Evolutionary conservation across 106 monocot genomes (phyloP), one percentile per base, ranked within the genome.

Genomic region (Triglochin maritima): DNA sequence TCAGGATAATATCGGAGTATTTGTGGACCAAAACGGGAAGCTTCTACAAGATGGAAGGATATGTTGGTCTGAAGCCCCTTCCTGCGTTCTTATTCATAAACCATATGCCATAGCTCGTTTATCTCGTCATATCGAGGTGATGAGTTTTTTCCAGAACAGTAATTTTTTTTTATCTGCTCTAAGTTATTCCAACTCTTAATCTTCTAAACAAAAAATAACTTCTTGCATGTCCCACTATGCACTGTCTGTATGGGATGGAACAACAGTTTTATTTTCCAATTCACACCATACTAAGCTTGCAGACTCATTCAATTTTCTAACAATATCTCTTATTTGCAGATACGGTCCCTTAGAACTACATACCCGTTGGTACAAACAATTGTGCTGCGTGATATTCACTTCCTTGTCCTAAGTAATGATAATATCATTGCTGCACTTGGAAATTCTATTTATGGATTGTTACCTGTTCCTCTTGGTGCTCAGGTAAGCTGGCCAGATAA

Each of bases 21-120:
- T 98, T 79, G 92, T 98, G 71, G 98, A 98, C 64, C 98, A 98
- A 86, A 98, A 92, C 77, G 98, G 98, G 17, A 98, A 98, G 69
- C 85, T 98, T 74, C 57, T 89, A 66, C 98, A 98, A 77, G 98
- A 98, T 79, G 98, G 86, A 44, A 84, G 81, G 65, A 86, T 98
- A 68, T 86, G 88, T 66, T 98, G 98, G 98, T 88, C 88, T 46
- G 90, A 98, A 74, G 78, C 84, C 16, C 98, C 98, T 66, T 56
- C 74, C 68, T 84, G 82, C 54, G 80, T 98, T 68, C 74, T 84
- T 53, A 83, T 98, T 57, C 84, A 98, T 62, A 80, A 64, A 56
- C 98, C 91, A 67, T 98, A 88, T 81, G 88, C 81, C 44, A 60
- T 98, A 58, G 92, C 86, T 68, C 83, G 92, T 17, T 72, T 88